Evolutionary conservation across 306 rosid species (phyloP), one percentile per base, ranked within the genome.

Genomic region (Prosopis cineraria): DNA sequence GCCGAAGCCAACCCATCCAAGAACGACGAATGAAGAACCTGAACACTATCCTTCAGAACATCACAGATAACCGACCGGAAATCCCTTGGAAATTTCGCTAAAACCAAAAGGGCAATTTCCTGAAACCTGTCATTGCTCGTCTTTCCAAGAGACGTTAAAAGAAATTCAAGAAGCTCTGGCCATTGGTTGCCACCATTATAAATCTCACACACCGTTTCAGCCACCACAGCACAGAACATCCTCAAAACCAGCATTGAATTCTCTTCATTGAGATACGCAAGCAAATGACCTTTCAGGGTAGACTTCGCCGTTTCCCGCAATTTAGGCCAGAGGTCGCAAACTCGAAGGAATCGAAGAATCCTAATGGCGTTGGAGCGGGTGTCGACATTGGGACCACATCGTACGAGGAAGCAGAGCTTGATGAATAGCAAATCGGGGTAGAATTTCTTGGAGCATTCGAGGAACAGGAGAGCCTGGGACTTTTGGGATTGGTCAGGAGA

Each of bases 401-500:
- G 71, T 1, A 80, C 40, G 39, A 77, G 79, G 79, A 69, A 83
- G 56, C 67, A 73, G 59, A 86, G 87, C 27, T 83, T 86, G 73
- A 83, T 73, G 74, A 86, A 69, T 68, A 86, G 83, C 27, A 83
- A 65, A 55, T 83, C 77, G 0, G 89, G 87, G 77, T 76, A 76
- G 70, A 73, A 80, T 12, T 69, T 66, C 43, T 68, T 83, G 70
- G 76, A 80, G 72, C 87, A 86, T 68, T 80, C 73, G 27, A 86
- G 44, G 70, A 86, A 83, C 0, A 45, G 17, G 27, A 69, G 30
- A 13, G 89, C 79, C 9, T 74, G 64, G 4, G 89, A 73, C 12
- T 19, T 48, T 7, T 36, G 79, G 10, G 53, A 41, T 9, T 48
- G 19, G 4, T 68, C 29, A 11, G 59, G 41, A 48, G 84, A 72